phyloP scores from a whole-genome alignment of 805 yeast genomes.

The Hanseniaspora nectarophila region DNA sequence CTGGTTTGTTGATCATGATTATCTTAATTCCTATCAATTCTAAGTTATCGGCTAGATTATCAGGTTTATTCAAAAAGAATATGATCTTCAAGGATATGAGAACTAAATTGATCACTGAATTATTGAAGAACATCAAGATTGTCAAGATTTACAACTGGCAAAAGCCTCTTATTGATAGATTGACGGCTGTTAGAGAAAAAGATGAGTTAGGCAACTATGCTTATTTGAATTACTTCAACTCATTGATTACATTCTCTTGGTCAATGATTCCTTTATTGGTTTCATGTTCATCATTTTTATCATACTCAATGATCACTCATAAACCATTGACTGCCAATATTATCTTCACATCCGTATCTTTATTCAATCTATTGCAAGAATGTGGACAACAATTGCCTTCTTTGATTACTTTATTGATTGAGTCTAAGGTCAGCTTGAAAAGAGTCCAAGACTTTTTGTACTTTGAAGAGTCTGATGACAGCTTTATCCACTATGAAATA shows the following conservation, averaged over 20 bases:
- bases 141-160: conserved; percentile 65
- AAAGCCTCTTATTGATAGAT: conserved; percentile 43
- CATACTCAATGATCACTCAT: conserved; percentile 37
- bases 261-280: conserved; percentile 53
- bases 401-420: conserved; percentile 44
- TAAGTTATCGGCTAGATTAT: conserved; percentile 34
- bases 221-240: conserved; percentile 38
- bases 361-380: conserved; percentile 45
- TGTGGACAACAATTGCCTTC: conserved; percentile 52
- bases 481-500: conserved; percentile 25
- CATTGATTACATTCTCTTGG: conserved; percentile 47
- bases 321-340: conserved; percentile 52
- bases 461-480: conserved; percentile 36
- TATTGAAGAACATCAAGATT: conserved; percentile 47
- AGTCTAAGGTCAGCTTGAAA: conserved; percentile 45
- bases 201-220: conserved; percentile 43
- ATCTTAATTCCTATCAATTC: conserved; percentile 51
- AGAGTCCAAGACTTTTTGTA: conserved; percentile 42
- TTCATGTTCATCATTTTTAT: conserved; percentile 47
- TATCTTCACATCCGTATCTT: conserved; percentile 55
- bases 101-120: conserved; percentile 45
- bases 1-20: conserved; percentile 42
- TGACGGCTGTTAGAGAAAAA: conserved; percentile 44
- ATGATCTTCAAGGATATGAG: conserved; percentile 54
- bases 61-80: conserved; percentile 39